A percentile compares a stretch with the other conserved stretches of the same genome.
Evolutionary conservation across 1,284 basidiomycete species (phyloP).

Genomic region (Cryptococcus jaspeensis): DNA sequence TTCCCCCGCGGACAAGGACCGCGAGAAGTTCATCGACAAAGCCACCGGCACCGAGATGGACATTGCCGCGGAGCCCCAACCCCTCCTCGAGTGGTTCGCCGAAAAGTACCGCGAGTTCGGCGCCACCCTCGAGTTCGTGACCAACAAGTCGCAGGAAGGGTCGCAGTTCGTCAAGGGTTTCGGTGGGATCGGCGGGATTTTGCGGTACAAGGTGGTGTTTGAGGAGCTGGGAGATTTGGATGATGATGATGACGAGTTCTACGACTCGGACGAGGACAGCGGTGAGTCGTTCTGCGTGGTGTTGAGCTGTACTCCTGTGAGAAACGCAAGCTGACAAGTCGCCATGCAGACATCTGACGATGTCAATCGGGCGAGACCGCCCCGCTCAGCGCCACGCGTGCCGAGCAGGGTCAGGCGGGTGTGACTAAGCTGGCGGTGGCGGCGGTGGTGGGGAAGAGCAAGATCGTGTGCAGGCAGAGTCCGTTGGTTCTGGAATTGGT

Average conservation of each 20-base stretch:
- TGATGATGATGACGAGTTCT: slow-evolving; percentile 56
- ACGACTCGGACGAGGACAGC: slow-evolving; percentile 50
- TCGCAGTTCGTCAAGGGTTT: slow-evolving; percentile 99
- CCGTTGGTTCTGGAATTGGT: not conserved
- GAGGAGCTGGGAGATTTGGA: slow-evolving; percentile 69
- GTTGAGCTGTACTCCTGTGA: not conserved
- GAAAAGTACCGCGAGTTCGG: slow-evolving; percentile 99
- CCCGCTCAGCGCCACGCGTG: slow-evolving; percentile 41
- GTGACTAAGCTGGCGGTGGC: not conserved
- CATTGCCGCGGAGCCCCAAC: slow-evolving; percentile 70
- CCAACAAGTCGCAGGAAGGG: slow-evolving; percentile 82
- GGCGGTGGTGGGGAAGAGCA: not conserved
- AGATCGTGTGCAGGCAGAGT: not conserved
- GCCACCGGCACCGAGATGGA: slow-evolving; percentile 97
- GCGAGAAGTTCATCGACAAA: slow-evolving; percentile 92
- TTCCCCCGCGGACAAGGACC: slow-evolving; percentile 75
- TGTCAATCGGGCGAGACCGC: slow-evolving; percentile 30
- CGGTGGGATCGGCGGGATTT: slow-evolving; percentile 92
- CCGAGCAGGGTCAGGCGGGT: slow-evolving; percentile 8
- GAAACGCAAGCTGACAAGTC: not conserved
- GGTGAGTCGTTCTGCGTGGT: slow-evolving; percentile 23
- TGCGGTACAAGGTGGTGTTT: slow-evolving; percentile 93
- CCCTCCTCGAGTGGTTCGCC: slow-evolving; percentile 95
- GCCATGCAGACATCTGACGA: slow-evolving; percentile 36
- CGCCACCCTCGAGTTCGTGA: slow-evolving; percentile 75